phyloP scores from a whole-genome alignment of 176 grass and related monocot species.

The Oryza rufipogon region DNA sequence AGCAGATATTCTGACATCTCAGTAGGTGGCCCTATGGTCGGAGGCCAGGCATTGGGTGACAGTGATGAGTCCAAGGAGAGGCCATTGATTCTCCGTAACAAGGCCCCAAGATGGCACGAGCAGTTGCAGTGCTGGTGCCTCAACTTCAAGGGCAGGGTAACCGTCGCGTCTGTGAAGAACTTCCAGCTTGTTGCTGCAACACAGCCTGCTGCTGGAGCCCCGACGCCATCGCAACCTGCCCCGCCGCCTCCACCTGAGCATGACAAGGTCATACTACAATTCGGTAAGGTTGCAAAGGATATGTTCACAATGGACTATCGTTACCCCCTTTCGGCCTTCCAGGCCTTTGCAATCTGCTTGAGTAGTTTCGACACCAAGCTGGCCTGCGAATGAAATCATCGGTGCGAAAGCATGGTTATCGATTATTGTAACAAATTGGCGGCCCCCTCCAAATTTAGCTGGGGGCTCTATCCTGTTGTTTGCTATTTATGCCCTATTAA shows the following conservation, averaged over 20 bases:
- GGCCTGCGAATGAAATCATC: conserved; percentile 62
- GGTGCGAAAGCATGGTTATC: not conserved
- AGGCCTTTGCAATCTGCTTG: conserved; percentile 85
- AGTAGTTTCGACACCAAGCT: conserved; percentile 88
- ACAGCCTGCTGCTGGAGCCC: conserved; percentile 48
- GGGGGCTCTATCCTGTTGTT: conserved; percentile 43
- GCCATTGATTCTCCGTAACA: conserved; percentile 80
- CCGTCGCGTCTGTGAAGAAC: conserved; percentile 86
- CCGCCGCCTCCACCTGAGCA: conserved; percentile 46
- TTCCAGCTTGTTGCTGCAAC: conserved; percentile 76
- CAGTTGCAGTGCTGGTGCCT: conserved; percentile 94
- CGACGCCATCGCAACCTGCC: conserved; percentile 31
- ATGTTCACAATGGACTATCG: conserved; percentile 93
- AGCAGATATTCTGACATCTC: conserved; percentile 63
- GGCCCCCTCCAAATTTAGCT: conserved; percentile 34
- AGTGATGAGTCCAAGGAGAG: conserved; percentile 55
- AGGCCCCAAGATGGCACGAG: conserved; percentile 87
- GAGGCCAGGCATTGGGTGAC: conserved; percentile 39
- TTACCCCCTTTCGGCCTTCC: conserved; percentile 74
- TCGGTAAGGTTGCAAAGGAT: conserved; percentile 76
- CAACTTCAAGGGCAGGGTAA: conserved; percentile 84
- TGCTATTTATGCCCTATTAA: conserved; percentile 52
- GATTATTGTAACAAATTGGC: conserved; percentile 37
- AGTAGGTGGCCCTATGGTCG: conserved; percentile 38
- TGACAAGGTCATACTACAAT: conserved; percentile 80